Conservation (phyloP, 352 stramenopile species). For the Phytophthora citrophthora region DNA sequence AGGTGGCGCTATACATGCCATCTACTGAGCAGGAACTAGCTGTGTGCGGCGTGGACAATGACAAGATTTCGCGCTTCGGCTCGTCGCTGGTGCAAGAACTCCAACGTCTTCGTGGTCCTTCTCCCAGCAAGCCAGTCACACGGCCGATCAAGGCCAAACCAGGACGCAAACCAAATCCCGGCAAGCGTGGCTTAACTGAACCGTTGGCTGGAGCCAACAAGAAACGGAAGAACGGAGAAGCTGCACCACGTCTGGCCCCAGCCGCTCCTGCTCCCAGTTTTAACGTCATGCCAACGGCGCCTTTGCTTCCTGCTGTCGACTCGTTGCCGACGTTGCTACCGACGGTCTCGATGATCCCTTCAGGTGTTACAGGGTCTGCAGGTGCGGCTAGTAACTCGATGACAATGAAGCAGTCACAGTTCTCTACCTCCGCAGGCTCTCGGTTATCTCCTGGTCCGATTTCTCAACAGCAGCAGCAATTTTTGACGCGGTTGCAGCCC, state of each 20-base stretch:
- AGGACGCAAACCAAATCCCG: slow-evolving; percentile 21
- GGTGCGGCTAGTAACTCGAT: slow-evolving; percentile 19
- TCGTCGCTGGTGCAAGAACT: slow-evolving; percentile 70
- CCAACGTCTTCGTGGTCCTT: slow-evolving; percentile 23
- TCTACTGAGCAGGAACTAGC: slow-evolving; percentile 61
- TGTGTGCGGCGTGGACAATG: slow-evolving; percentile 53
- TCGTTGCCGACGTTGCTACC: slow-evolving; percentile 64
- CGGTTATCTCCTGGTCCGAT: slow-evolving; percentile 29
- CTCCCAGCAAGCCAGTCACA: slow-evolving; percentile 10
- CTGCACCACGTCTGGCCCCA: slow-evolving; percentile 25
- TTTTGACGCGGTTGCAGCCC: slow-evolving; percentile 52
- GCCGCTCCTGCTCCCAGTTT: slow-evolving; percentile 22
- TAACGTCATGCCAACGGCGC: slow-evolving; percentile 45
- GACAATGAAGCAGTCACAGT: slow-evolving; percentile 31
- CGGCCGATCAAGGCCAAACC: slow-evolving; percentile 24
- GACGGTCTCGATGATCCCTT: slow-evolving; percentile 42
- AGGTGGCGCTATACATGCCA: slow-evolving; percentile 68
- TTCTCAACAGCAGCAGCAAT: slow-evolving; percentile 36
- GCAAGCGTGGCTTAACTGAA: slow-evolving; percentile 33
- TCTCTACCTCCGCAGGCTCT: slow-evolving; percentile 9
- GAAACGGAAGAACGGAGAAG: slow-evolving; percentile 40
- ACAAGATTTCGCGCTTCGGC: slow-evolving; percentile 62
- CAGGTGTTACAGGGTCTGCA: slow-evolving; percentile 3
- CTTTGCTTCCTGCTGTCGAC: slow-evolving; percentile 45
- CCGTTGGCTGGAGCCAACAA: slow-evolving; percentile 21